Percentiles rank a stretch among this genome's conserved stretches.
These are phyloP conservation scores for Fusarium metavorans DNA, from an alignment of 2,329 filamentous ascomycete species.

Conservation along the genomic window DNA sequence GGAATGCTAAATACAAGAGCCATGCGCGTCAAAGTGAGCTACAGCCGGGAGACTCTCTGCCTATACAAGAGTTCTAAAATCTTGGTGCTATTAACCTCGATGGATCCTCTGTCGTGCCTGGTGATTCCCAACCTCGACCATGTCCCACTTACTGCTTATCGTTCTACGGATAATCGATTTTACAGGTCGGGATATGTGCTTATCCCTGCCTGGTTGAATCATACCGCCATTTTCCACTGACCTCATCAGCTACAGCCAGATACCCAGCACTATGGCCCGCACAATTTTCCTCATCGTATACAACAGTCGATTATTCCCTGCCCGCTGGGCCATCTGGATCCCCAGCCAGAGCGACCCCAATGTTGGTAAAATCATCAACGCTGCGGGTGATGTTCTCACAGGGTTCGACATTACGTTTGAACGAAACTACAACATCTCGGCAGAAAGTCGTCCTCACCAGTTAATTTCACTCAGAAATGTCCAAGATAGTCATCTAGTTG, in stretches of 20 bases:
- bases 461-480: not conserved
- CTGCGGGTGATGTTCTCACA: not conserved
- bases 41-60: too few species aligned
- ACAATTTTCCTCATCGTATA: conserved; percentile 9
- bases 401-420: conserved; percentile 9
- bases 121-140: not conserved
- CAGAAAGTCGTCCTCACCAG: not conserved
- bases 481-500: not conserved
- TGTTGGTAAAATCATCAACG: conserved; percentile 8
- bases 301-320: conserved; percentile 10
- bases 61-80: too few species aligned
- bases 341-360: not conserved
- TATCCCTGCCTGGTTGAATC: not conserved
- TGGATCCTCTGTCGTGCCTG: not conserved
- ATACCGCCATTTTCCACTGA: not conserved
- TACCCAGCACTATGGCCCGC: not conserved
- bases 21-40: too few species aligned
- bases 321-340: conserved; percentile 15
- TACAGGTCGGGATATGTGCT: not conserved
- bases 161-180: not conserved
- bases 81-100: too few species aligned
- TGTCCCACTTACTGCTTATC: not conserved
- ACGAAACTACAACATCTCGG: conserved; percentile 11
- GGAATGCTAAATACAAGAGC: too few species aligned
- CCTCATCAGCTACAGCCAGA: not conserved